Base-by-base conservation (phyloP, 148 eudicot genomes). In the Silene conica region DNA sequence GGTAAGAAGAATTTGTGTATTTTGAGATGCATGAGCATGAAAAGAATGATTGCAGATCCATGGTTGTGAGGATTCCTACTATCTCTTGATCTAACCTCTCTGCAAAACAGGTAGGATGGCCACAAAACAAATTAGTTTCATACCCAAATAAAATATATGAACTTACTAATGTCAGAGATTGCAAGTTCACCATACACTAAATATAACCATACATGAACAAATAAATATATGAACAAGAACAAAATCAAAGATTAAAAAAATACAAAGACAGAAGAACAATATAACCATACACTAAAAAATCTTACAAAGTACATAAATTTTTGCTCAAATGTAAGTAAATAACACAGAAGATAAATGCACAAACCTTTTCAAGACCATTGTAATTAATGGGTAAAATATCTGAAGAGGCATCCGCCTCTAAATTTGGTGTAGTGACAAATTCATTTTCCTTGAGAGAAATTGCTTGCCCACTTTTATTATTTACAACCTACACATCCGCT, bases 1-100 rank as follows among this genome's bases (percentile, higher is more conserved):
- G 98, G 74, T 97, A 94, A 80, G 98, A 94, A 76, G 98, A 94
- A 86, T 94, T 97, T 68, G 93, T 87, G 97, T 97, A 94, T 62
- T 85, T 90, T 71, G 98, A 94, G 73, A 94, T 94, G 77, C 98
- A 94, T 10, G 98, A 89, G 78, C 93, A 94, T 94, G 98, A 73
- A 94, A 94, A 69, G 98, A 89, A 80, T 94, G 98, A 81, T 94
- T 94, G 85, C 98, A 94, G 73, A n/a, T n/a, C n/a, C n/a, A 92
- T 89, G n/a, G 98, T 94, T 71, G 87, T 94, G 28, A 94, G 93
- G 71, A 88, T 88, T 45, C 98, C 98, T 77, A 86, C 74, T 1
- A 81, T 84, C 71, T 94, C 98, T 78, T 91, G 98, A 85, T 94
- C 98, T 81, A 94, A 76, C 78, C 90, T 88, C 82, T 95, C 98